Evolutionary conservation across 768 basidiomycete genomes (phyloP).

Genomic region (Russula emetica): DNA sequence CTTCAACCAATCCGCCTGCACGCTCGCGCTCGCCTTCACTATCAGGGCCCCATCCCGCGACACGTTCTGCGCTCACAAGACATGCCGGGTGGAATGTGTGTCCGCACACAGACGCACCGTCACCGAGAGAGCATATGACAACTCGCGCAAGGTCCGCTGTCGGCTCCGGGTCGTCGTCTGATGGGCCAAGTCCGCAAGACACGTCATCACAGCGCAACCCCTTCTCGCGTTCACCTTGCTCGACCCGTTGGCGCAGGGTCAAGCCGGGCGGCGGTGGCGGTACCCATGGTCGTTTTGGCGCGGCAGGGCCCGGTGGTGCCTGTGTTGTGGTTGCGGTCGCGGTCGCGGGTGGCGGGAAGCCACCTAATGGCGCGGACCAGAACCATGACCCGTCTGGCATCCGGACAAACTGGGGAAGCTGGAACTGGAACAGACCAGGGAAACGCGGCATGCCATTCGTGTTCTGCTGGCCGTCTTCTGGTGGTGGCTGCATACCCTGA

Average conservation of each 20-base stretch:
- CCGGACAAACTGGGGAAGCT: slow-evolving; percentile 21
- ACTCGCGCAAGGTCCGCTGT: slow-evolving; percentile 37
- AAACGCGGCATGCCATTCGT: slow-evolving; percentile 19
- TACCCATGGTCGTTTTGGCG: slow-evolving; percentile 49
- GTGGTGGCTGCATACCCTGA: slow-evolving; percentile 20
- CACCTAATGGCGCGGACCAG: slow-evolving; percentile 19
- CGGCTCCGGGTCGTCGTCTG: slow-evolving; percentile 61
- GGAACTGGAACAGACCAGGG: slow-evolving; percentile 23
- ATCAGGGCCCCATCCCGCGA: slow-evolving; percentile 52
- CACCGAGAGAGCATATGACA: slow-evolving; percentile 34
- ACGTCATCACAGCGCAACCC: slow-evolving; percentile 69
- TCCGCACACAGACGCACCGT: slow-evolving; percentile 42
- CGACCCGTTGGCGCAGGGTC: slow-evolving; percentile 68
- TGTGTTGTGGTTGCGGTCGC: slow-evolving; percentile 8
- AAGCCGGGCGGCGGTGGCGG: slow-evolving; percentile 61
- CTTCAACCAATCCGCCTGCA: slow-evolving; percentile 45
- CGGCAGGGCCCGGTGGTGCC: slow-evolving; percentile 31
- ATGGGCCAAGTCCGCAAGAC: slow-evolving; percentile 70
- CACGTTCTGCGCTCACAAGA: slow-evolving; percentile 63
- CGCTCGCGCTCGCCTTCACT: slow-evolving; percentile 36
- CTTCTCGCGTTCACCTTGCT: slow-evolving; percentile 65
- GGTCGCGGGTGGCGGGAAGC: neutral
- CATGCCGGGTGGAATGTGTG: slow-evolving; percentile 73
- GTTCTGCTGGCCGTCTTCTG: slow-evolving; percentile 18
- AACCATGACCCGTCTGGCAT: slow-evolving; percentile 20